Percentiles rank a stretch among this genome's conserved stretches.
Conservation (phyloP, 495 filamentous ascomycete genomes). For the Penicillium maclennaniae region DNA sequence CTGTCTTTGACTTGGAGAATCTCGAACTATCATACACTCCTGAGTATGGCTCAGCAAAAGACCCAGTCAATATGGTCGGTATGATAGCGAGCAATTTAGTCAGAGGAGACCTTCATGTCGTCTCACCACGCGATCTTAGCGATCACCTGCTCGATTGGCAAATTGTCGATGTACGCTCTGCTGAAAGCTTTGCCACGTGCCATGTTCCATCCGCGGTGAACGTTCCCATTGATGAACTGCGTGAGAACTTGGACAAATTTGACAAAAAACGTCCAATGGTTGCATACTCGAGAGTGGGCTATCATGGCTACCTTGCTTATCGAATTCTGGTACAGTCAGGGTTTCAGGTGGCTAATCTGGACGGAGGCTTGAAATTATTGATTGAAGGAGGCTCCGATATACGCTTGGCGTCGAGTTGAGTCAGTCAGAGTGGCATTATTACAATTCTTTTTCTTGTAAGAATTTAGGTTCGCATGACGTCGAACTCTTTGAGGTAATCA, state of each 20-base stretch:
- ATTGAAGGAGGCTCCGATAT: background rate
- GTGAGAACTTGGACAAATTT: background rate
- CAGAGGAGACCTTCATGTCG: background rate
- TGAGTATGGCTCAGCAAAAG: background rate
- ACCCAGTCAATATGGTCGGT: background rate
- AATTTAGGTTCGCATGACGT: too few species aligned
- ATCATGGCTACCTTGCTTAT: slow-evolving; percentile 3
- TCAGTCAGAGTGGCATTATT: too few species aligned
- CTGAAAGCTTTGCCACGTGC: background rate
- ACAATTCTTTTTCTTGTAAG: too few species aligned
- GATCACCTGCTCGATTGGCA: background rate
- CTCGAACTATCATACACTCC: background rate
- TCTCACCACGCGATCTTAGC: background rate
- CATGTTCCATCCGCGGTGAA: background rate
- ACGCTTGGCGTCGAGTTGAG: too few species aligned
- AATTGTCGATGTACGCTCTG: background rate
- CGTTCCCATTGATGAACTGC: background rate
- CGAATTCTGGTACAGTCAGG: background rate
- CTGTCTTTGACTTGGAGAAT: background rate
- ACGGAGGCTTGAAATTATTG: slow-evolving; percentile 1
- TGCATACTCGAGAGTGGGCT: slow-evolving; percentile 1
- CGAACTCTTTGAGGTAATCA: too few species aligned
- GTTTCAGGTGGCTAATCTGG: background rate
- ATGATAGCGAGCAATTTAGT: background rate
- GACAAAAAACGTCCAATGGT: background rate